Conservation (phyloP, 176 grass and related monocot genomes). For the Triticum dicoccoides region DNA sequence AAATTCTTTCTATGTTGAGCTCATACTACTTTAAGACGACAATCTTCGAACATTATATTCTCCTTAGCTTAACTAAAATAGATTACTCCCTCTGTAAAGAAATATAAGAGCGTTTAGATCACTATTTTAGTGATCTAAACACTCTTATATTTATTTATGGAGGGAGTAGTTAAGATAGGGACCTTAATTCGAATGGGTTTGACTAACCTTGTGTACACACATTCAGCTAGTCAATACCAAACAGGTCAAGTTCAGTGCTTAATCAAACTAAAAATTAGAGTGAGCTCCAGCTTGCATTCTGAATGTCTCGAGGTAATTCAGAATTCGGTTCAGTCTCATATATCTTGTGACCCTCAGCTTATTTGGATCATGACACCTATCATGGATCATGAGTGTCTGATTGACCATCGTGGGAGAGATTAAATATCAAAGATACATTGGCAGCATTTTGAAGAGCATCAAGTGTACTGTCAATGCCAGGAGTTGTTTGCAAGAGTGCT, state of each 20-base stretch:
- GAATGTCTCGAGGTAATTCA: background rate
- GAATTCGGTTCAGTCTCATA: background rate
- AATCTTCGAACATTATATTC: background rate
- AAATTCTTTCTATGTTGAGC: background rate
- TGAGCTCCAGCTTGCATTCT: background rate
- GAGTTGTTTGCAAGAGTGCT: background rate
- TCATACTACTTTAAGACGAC: background rate
- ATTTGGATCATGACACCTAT: background rate
- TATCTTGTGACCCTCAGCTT: background rate
- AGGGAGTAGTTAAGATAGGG: background rate
- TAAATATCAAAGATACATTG: background rate
- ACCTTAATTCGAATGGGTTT: background rate
- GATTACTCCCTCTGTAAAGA: too few species aligned
- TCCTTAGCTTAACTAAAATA: background rate
- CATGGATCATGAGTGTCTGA: too few species aligned
- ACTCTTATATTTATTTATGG: too few species aligned
- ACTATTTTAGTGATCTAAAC: too few species aligned
- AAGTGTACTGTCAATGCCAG: too few species aligned
- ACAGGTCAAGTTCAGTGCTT: background rate
- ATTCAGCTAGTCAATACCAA: background rate
- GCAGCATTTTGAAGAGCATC: too few species aligned
- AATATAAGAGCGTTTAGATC: too few species aligned
- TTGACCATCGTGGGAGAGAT: background rate
- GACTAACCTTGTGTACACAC: background rate
- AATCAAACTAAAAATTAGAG: background rate